Base-by-base conservation (phyloP, 192 early-diverging fungal species). In the Coemansia reversa region DNA sequence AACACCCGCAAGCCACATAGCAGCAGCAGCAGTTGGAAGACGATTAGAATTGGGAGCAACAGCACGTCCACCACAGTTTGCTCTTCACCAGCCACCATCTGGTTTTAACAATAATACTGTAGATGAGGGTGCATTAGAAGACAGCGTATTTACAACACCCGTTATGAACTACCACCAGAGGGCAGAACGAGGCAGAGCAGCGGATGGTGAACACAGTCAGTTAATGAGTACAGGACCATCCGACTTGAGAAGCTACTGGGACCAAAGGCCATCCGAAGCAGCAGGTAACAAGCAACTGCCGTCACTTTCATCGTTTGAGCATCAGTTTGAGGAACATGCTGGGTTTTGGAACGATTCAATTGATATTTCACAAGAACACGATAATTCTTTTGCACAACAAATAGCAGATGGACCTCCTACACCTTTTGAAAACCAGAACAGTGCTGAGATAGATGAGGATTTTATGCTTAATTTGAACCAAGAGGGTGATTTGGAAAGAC, bases 381-480 rank as follows among this genome's bases (percentile, higher is more conserved):
- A 18, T 9, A 11, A 27, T 18, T 3, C 28, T 12, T 12, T 30
- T 29, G 23, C 5, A 8, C 9, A 23, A 4, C 58, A 60, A 6
- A 5, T 24, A 2, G 48, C 30, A 14, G 57, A 58, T 25, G 52
- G 63, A 35, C 58, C 56, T 18, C 58, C 47, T n/a, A 60, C 39
- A 18, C 65, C 28, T 28, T 60, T 51, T 54, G 58, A 39, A 39
- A 29, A n/a, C 27, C 35, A 47, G 18, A 32, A 18, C n/a, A 20
- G 42, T 51, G 50, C 22, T 12, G 35, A 6, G 1, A 55, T 69
- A 23, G 76, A 79, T 42, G 47, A 63, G 54, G 76, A 79, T 22
- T 74, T 79, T 70, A 62, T 79, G 19, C 45, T 74, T 7, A 79
- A 70, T n/a, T 58, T 79, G 5, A 55, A 63, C 20, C 71, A 79